Conservation (phyloP, 2,329 filamentous ascomycete genomes). For the Aureobasidium uvarum region DNA sequence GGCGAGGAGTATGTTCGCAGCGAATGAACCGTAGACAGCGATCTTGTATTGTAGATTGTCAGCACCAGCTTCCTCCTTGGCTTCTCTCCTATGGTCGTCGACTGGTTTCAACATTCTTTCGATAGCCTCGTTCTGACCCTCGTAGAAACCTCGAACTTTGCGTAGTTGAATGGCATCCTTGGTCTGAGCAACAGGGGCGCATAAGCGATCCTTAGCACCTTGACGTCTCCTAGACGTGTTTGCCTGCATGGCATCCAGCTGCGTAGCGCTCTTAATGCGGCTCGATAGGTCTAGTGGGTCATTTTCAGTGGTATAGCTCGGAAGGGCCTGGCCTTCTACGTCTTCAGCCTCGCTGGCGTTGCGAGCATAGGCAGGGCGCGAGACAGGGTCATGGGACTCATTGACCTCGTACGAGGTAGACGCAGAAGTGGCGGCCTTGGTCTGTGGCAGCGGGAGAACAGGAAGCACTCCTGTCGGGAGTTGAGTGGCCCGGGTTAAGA, state of each 20-base stretch:
- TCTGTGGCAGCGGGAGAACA: slow-evolving; percentile 34
- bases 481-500: slow-evolving; percentile 32
- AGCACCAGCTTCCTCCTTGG: slow-evolving; percentile 73
- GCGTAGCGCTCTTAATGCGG: slow-evolving; percentile 71
- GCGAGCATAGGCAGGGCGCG: slow-evolving; percentile 38
- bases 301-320: slow-evolving; percentile 61
- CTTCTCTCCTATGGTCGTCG: slow-evolving; percentile 81
- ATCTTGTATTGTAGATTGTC: slow-evolving; percentile 76
- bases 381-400: slow-evolving; percentile 39
- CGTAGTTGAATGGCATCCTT: slow-evolving; percentile 48
- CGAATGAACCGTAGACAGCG: slow-evolving; percentile 66
- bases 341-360: slow-evolving; percentile 39
- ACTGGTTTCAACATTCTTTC: slow-evolving; percentile 88
- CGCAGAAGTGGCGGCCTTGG: slow-evolving; percentile 38
- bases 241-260: slow-evolving; percentile 72
- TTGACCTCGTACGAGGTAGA: slow-evolving; percentile 44
- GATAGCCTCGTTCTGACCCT: slow-evolving; percentile 89
- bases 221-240: slow-evolving; percentile 77
- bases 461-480: slow-evolving; percentile 30
- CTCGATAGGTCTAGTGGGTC: slow-evolving; percentile 81
- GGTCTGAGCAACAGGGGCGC: slow-evolving; percentile 43
- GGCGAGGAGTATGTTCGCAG: slow-evolving; percentile 76
- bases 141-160: slow-evolving; percentile 78
- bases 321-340: slow-evolving; percentile 52
- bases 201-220: slow-evolving; percentile 36